Evolutionary conservation across 2,329 filamentous ascomycete species (phyloP).

Genomic region (Aspergillus tubingensis): DNA sequence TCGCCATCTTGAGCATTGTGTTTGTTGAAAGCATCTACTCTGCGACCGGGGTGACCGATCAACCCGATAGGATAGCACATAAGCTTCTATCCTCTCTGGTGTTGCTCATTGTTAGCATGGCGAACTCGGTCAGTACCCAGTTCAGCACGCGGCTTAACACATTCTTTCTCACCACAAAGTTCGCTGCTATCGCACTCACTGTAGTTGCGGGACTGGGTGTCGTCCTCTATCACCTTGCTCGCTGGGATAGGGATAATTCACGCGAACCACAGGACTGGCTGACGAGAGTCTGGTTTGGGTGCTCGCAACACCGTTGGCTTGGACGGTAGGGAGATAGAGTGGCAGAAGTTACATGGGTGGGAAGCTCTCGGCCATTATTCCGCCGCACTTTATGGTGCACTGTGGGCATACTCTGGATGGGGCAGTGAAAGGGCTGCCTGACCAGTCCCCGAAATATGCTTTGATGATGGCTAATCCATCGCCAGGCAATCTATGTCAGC

Average conservation of each 20-base stretch:
- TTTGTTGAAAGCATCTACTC: conserved; percentile 22
- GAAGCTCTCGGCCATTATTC: conserved; percentile 20
- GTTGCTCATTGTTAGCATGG: conserved; percentile 10
- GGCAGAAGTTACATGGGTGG: conserved; percentile 16
- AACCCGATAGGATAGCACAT: conserved; percentile 3
- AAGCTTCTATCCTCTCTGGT: conserved; percentile 13
- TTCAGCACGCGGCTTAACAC: conserved; percentile 13
- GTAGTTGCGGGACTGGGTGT: conserved; percentile 14
- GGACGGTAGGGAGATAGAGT: conserved; percentile 16
- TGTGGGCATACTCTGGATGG: conserved; percentile 21
- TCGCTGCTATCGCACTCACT: conserved; percentile 11
- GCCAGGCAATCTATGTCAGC: conserved; percentile 17
- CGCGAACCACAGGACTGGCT: conserved; percentile 13
- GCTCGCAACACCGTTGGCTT: conserved; percentile 11
- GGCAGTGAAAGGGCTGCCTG: too few species aligned
- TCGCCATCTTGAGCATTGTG: conserved; percentile 20
- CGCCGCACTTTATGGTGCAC: conserved; percentile 16
- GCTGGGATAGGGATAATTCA: background rate
- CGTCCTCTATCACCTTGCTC: conserved; percentile 6
- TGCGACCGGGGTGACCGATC: conserved; percentile 11
- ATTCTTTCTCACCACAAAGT: conserved; percentile 19
- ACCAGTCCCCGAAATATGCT: too few species aligned
- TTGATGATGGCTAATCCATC: too few species aligned
- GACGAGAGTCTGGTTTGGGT: conserved; percentile 14
- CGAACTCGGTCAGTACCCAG: conserved; percentile 20